Evolutionary conservation across 768 basidiomycete species (phyloP).

Genomic region (Tephrocybe rancida): DNA sequence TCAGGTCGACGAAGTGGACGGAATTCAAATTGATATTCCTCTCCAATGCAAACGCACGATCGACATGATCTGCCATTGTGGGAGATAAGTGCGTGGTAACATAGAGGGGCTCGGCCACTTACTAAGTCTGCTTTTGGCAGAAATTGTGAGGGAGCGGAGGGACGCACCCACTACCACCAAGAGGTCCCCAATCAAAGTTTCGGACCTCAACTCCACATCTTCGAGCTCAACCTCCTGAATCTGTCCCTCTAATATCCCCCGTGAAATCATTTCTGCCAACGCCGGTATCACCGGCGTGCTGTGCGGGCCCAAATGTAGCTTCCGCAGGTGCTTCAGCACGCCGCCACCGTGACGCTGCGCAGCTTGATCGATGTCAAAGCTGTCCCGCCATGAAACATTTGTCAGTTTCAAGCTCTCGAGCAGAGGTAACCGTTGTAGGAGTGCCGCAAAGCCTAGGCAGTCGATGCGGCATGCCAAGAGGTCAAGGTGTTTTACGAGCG

Average conservation of each 20-base stretch:
- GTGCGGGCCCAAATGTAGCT: conserved; percentile 7
- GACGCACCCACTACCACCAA: conserved; percentile 1
- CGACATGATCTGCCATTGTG: not conserved
- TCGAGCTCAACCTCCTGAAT: conserved; percentile 6
- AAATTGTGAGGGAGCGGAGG: conserved; percentile 10
- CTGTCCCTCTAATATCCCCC: not conserved
- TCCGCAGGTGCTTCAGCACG: conserved; percentile 5
- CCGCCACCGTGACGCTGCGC: not conserved
- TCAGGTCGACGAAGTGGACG: conserved; percentile 15
- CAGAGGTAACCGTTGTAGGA: conserved; percentile 1
- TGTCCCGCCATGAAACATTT: conserved; percentile 9
- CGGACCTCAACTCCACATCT: conserved; percentile 7
- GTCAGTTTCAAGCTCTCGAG: conserved; percentile 5
- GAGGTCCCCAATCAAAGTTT: not conserved
- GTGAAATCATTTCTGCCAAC: conserved; percentile 7
- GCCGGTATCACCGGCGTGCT: conserved; percentile 5
- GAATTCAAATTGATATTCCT: conserved; percentile 7
- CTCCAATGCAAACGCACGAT: not conserved
- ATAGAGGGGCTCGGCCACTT: not conserved
- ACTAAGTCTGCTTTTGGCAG: conserved; percentile 11
- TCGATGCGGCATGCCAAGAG: conserved; percentile 6
- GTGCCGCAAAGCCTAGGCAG: conserved; percentile 5
- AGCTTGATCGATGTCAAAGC: conserved; percentile 4
- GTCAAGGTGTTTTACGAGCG: not conserved
- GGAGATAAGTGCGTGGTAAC: not conserved